Evolutionary conservation across 495 filamentous ascomycete genomes (phyloP).

Genomic region (Astrocystis sublimbata): DNA sequence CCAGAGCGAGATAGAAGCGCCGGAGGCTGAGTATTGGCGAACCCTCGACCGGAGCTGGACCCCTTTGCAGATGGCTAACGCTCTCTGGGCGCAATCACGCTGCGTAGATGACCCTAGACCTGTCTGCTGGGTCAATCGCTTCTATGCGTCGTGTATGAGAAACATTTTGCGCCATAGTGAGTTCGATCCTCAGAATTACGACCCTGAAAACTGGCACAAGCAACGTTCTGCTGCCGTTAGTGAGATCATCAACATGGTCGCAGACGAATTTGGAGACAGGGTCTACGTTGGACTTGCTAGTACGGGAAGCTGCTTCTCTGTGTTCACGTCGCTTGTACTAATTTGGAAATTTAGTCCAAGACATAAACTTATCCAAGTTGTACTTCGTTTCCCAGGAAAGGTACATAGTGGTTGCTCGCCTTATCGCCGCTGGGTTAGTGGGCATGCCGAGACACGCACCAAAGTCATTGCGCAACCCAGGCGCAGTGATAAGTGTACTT

Average conservation of each 20-base stretch:
- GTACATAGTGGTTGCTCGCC: background rate
- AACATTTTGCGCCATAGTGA: background rate
- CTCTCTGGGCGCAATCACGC: background rate
- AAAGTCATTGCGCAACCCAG: background rate
- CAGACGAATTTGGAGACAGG: background rate
- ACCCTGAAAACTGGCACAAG: background rate
- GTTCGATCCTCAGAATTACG: background rate
- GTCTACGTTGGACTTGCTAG: background rate
- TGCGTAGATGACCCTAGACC: background rate
- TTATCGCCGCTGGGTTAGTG: background rate
- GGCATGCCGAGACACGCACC: background rate
- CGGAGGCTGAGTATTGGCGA: background rate
- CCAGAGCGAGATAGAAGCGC: background rate
- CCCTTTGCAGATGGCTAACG: background rate
- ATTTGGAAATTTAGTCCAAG: background rate
- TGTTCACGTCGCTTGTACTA: background rate
- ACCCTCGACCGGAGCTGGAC: background rate
- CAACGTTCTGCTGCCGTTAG: background rate
- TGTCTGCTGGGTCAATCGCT: background rate
- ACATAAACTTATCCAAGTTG: background rate
- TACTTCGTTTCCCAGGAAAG: background rate
- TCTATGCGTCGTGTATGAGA: slow-evolving; percentile 5
- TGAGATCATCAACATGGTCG: background rate
- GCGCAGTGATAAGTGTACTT: background rate
- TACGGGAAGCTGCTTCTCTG: background rate